These are phyloP conservation scores for Penicillium parvum DNA, from an alignment of 495 filamentous ascomycete genomes.

Conservation along the genomic window DNA sequence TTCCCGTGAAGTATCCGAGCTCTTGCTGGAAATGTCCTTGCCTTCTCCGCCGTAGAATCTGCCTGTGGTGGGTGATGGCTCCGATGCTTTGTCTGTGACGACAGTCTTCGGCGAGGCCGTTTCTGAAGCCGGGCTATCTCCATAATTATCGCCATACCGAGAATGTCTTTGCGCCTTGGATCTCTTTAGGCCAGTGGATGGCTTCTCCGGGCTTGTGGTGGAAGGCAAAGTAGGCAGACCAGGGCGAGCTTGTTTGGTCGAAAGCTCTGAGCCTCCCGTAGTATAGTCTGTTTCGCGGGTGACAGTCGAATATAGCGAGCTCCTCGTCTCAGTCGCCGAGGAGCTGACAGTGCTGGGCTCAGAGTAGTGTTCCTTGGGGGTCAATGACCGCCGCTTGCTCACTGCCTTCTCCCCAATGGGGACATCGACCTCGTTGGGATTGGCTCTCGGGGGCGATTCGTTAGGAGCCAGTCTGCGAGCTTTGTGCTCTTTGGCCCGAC, in stretches of 20 bases:
- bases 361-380: constrained; percentile 32
- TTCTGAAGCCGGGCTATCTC: constrained; percentile 33
- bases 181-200: constrained; percentile 44
- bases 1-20: constrained; percentile 7
- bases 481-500: constrained; percentile 38
- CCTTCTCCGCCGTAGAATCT: constrained; percentile 27
- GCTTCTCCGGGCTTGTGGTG: constrained; percentile 25
- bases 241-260: constrained; percentile 17
- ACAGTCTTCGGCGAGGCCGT: constrained; percentile 19
- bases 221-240: constrained; percentile 27
- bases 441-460: constrained; percentile 38
- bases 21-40: constrained; percentile 5
- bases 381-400: constrained; percentile 29
- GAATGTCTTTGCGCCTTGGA: constrained; percentile 52
- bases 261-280: constrained; percentile 22
- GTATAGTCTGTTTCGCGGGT: constrained; percentile 40
- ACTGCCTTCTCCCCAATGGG: constrained; percentile 69
- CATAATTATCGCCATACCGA: constrained; percentile 39
- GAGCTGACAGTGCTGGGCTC: constrained; percentile 37
- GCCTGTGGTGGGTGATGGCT: background rate
- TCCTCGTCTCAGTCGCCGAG: constrained; percentile 27
- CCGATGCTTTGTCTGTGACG: constrained; percentile 6
- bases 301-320: constrained; percentile 31
- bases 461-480: constrained; percentile 27
- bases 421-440: constrained; percentile 55